Percentiles rank a stretch among this genome's conserved stretches.
These are phyloP conservation scores for Goffeauzyma gilvescens DNA, from an alignment of 768 basidiomycete species.

Conservation along the genomic window DNA sequence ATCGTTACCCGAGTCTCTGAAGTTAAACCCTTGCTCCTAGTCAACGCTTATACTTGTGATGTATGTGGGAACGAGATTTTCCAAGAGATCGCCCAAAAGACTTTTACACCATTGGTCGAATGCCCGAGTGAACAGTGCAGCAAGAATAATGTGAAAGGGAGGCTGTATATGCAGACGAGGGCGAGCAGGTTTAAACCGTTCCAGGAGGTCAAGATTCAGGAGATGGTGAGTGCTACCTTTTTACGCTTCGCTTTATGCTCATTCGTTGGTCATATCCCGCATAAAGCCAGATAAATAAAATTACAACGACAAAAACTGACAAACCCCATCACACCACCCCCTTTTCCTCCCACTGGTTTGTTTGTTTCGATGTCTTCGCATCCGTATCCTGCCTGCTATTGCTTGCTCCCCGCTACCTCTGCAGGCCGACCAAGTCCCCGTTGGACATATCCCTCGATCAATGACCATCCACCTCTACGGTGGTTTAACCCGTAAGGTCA, in stretches of 20 bases:
- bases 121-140: constrained; percentile 75
- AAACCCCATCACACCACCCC: too few species aligned
- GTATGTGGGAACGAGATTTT: constrained; percentile 96
- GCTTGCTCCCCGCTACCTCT: not conserved
- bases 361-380: too few species aligned
- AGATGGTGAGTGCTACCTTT: constrained; percentile 65
- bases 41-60: constrained; percentile 96
- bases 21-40: constrained; percentile 89
- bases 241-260: too few species aligned
- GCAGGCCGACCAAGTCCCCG: constrained; percentile 95
- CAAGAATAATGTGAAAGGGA: constrained; percentile 68
- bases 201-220: constrained; percentile 96
- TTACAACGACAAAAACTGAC: too few species aligned
- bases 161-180: constrained; percentile 93
- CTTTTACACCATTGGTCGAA: constrained; percentile 70
- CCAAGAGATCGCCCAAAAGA: constrained; percentile 83
- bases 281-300: too few species aligned
- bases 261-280: too few species aligned
- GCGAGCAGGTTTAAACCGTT: constrained; percentile 94
- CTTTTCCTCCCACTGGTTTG: too few species aligned
- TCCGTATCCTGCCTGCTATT: not conserved
- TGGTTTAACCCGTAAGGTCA: constrained; percentile 69
- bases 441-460: constrained; percentile 93
- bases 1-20: constrained; percentile 97
- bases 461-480: constrained; percentile 96